Base-by-base conservation (phyloP, 139 green algal species). In the Chlamydomonas sp. region DNA sequence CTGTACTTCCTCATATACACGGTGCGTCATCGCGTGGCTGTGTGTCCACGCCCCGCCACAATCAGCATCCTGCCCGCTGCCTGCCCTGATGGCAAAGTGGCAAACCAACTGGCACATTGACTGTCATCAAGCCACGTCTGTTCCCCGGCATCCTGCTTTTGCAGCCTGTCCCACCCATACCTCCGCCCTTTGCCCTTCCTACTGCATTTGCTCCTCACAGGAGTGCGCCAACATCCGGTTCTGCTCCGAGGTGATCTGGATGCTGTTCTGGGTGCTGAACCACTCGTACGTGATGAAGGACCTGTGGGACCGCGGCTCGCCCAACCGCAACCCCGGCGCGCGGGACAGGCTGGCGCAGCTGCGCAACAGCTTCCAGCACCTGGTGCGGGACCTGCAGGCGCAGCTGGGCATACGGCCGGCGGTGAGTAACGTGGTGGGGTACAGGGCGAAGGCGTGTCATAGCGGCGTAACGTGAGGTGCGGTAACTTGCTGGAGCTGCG, bases 201-300 rank as follows among this genome's bases (percentile, higher is more conserved):
- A 0, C 31, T 49, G 31, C 31, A 49, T 9, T 10, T 59, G 71
- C 20, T 10, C 58, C 57, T 12, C 74, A 4, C 83, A 87, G 83
- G 83, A 88, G 90, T 91, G 89, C 18, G 94, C 95, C 86, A 98
- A 97, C 85, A 15, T 98, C 31, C 91, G 96, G 4, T 96, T 96
- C 91, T 90, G 93, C 66, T 88, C 95, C 9, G 95, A 98, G 90
- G 85, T 84, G 31, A 68, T 98, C 58, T 96, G 93, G 91, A 96
- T 97, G 79, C 85, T 98, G 4, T 98, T 96, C 90, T 96, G 93
- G 93, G 77, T 78, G 20, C 83, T 95, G 84, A 83, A 83, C 31
- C 83, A 88, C 63, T 78, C 63, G 15, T 88, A 83, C 63, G 63
- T 82, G 0, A 88, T 88, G 83, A 72, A 72, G 0, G 83, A 88